Conservation (phyloP, 2,329 filamentous ascomycete genomes). For the Beauveria varroae region DNA sequence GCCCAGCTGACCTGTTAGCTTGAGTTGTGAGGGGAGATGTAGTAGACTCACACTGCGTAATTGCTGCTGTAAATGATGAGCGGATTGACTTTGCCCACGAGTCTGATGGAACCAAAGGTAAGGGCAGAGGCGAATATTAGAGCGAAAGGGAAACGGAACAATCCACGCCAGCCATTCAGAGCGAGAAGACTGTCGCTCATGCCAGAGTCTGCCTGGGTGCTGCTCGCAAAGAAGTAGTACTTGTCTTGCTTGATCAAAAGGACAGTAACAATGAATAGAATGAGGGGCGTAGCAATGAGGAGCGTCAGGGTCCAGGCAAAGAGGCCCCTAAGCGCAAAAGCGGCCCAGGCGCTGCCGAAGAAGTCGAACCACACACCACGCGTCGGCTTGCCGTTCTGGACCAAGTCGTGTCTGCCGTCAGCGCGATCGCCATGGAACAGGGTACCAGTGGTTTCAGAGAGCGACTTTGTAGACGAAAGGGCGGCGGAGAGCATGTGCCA, state of each 20-base stretch:
- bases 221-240: slow-evolving; percentile 77
- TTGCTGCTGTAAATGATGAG: slow-evolving; percentile 84
- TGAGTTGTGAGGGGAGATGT: background rate
- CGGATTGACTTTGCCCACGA: slow-evolving; percentile 78
- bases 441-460: slow-evolving; percentile 61
- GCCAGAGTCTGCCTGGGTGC: slow-evolving; percentile 45
- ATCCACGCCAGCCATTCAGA: slow-evolving; percentile 70
- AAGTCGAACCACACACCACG: slow-evolving; percentile 90
- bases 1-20: slow-evolving; percentile 50
- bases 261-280: slow-evolving; percentile 62
- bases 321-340: slow-evolving; percentile 72
- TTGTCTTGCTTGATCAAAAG: slow-evolving; percentile 66
- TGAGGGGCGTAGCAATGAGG: slow-evolving; percentile 69
- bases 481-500: slow-evolving; percentile 95
- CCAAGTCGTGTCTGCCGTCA: slow-evolving; percentile 50
- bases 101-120: slow-evolving; percentile 64
- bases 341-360: slow-evolving; percentile 70
- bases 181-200: slow-evolving; percentile 53
- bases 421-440: slow-evolving; percentile 55
- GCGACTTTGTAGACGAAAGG: slow-evolving; percentile 61
- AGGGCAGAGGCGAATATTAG: slow-evolving; percentile 59
- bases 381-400: slow-evolving; percentile 58
- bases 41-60: slow-evolving; percentile 57
- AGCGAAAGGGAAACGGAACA: slow-evolving; percentile 76
- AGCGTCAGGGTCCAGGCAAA: slow-evolving; percentile 84